A percentile compares a stretch with the other conserved stretches of the same genome.
Evolutionary conservation across 306 rosid genomes (phyloP).

Genomic region (Gillenia trifoliata): DNA sequence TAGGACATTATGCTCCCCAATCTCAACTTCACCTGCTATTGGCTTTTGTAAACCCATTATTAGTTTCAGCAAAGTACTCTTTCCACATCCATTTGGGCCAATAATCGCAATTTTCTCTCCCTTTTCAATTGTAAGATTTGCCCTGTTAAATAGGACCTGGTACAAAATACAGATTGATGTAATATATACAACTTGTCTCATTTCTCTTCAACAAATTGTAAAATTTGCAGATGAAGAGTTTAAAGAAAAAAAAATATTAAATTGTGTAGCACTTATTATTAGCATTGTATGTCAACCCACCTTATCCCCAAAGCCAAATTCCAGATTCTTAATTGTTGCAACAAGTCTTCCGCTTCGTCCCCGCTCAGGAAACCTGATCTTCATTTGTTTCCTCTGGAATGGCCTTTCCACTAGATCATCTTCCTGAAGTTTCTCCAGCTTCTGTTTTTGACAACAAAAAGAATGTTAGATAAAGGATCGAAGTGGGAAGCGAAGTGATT

Average conservation of each 20-base stretch:
- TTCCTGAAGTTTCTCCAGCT: conserved; percentile 89
- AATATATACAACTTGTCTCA: conserved; percentile 12
- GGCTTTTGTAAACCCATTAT: conserved; percentile 88
- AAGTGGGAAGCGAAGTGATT: not conserved
- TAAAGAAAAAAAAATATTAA: not conserved
- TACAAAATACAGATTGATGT: conserved; percentile 26
- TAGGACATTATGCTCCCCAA: conserved; percentile 91
- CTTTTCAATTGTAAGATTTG: conserved; percentile 82
- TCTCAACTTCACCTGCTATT: conserved; percentile 64
- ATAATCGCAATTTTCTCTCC: conserved; percentile 94
- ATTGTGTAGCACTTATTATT: not conserved
- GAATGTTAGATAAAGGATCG: conserved; percentile 16
- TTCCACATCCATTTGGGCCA: conserved; percentile 99
- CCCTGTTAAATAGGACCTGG: conserved; percentile 72
- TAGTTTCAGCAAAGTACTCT: conserved; percentile 89
- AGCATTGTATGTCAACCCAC: conserved; percentile 35
- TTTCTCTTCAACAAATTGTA: not conserved
- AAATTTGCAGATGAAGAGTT: not conserved
- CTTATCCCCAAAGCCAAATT: conserved; percentile 75
- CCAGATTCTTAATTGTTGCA: conserved; percentile 59
- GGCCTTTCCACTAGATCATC: conserved; percentile 86
- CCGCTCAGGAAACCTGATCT: conserved; percentile 92
- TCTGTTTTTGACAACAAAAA: conserved; percentile 50
- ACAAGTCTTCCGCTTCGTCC: conserved; percentile 92
- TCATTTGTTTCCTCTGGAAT: conserved; percentile 92